Evolutionary conservation across 345 rosid genomes (phyloP).

Genomic region (Dipteronia dyeriana): DNA sequence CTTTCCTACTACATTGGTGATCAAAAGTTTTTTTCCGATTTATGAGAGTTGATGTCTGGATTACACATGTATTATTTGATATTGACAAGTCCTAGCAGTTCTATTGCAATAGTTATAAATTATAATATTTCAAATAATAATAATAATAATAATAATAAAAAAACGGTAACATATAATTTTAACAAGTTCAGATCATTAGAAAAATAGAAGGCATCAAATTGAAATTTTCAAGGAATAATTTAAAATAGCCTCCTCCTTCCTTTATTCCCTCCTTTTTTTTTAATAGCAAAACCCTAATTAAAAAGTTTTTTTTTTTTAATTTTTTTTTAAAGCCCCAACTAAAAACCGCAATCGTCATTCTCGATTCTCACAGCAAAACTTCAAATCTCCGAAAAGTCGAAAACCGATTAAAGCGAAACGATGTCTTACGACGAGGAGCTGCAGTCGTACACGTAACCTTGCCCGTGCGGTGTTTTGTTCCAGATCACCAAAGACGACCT

Average conservation of each 20-base stretch:
- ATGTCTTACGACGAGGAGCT: constrained; percentile 95
- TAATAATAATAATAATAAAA: too few relatives aligned
- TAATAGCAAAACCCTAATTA: neutral
- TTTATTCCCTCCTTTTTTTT: neutral
- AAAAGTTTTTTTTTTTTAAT: too few relatives aligned
- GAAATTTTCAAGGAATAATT: neutral
- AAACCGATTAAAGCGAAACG: neutral
- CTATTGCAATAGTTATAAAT: too few relatives aligned
- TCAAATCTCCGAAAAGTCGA: too few relatives aligned
- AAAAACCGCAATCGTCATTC: neutral
- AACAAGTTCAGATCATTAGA: neutral
- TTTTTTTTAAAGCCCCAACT: too few relatives aligned
- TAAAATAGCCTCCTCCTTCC: neutral
- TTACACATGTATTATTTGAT: too few relatives aligned
- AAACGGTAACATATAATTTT: neutral
- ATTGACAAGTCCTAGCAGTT: too few relatives aligned
- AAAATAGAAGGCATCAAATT: neutral
- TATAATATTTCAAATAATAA: too few relatives aligned
- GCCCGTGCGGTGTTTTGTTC: constrained; percentile 92
- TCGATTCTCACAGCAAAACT: too few relatives aligned
- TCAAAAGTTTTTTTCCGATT: too few relatives aligned
- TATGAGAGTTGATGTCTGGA: too few relatives aligned
- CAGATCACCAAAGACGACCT: constrained; percentile 91
- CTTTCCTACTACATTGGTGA: too few relatives aligned
- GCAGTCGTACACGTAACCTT: constrained; percentile 78